Base-by-base conservation (phyloP, 305 asterid genomes). In the Plantago coronopus region DNA sequence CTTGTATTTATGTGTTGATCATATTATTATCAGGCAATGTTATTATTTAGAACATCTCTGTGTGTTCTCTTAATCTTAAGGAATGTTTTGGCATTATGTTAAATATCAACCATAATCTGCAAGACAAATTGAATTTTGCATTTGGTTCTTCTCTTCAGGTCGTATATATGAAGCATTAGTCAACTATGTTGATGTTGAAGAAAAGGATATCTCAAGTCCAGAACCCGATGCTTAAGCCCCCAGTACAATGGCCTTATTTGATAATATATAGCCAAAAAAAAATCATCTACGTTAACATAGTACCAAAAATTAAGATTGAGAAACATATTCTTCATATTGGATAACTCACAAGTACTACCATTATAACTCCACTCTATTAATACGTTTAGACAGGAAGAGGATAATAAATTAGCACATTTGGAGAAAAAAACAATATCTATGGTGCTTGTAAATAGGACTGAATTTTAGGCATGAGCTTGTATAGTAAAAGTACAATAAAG, bases 151-250 rank as follows among this genome's bases (percentile, higher is more conserved):
- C 34, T n/a, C 53, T 72, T 49, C 70, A 93, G 99, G 83, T 85
- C 96, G 8, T 93, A n/a, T n/a, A n/a, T n/a, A 89, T 53, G 99
- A 84, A 73, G 97, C 97, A 48, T 96, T 89, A 74, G 85, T 93
- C 71, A 81, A 78, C 54, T 93, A 87, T 74, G 67, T 93, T 63
- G 94, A 85, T 70, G 80, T 74, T 51, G 94, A 85, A 17, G 85
- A 78, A 63, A 77, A 78, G 25, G 58, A 69, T 53, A 67, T 66
- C 67, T 38, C 47, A 19, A 69, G 60, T 45, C 71, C 78, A 29
- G 79, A 71, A 62, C 68, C 65, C 57, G 85, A 73, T 67, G 61
- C 81, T 59, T 56, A 68, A 63, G 77, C 62, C 50, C 73, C 74
- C 66, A 71, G 63, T 48, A 78, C 73, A 48, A 70, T 66, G 73